Evolutionary conservation across 768 basidiomycete genomes (phyloP).

Genomic region (Suillus brevipes): DNA sequence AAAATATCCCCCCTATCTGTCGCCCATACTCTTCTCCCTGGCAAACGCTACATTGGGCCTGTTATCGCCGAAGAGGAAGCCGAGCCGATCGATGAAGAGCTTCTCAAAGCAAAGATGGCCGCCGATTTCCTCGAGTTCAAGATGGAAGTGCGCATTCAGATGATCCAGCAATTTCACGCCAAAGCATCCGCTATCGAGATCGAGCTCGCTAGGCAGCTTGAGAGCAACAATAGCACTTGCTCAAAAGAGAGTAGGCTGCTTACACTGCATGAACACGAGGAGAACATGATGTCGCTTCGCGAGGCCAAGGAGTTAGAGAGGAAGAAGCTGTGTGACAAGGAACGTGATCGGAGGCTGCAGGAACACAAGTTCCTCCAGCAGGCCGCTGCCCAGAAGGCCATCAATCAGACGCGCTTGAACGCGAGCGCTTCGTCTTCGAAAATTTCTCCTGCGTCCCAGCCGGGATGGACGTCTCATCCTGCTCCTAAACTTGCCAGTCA

Average conservation of each 20-base stretch:
- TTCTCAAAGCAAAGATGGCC: conserved; percentile 35
- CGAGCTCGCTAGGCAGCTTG: conserved; percentile 28
- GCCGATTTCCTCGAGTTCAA: conserved; percentile 33
- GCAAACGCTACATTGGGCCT: conserved; percentile 36
- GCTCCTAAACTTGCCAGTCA: conserved; percentile 20
- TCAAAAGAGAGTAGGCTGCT: conserved; percentile 31
- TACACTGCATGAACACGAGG: conserved; percentile 33
- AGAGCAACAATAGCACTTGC: conserved; percentile 24
- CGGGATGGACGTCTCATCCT: conserved; percentile 16
- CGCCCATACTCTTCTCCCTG: conserved; percentile 21
- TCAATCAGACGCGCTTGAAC: conserved; percentile 1
- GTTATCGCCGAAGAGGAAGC: conserved; percentile 28
- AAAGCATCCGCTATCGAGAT: conserved; percentile 32
- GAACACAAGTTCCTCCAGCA: conserved; percentile 15
- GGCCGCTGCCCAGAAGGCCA: conserved; percentile 20
- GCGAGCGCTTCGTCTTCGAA: conserved; percentile 20
- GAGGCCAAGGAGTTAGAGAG: conserved; percentile 34
- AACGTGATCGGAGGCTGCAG: conserved; percentile 27
- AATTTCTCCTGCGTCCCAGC: conserved; percentile 8
- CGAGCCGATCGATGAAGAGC: conserved; percentile 27
- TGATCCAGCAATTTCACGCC: conserved; percentile 34
- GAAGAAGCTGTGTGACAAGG: conserved; percentile 30
- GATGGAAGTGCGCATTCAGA: conserved; percentile 33
- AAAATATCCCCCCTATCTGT: conserved; percentile 28
- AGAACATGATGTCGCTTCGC: conserved; percentile 33